These are phyloP conservation scores for Ophiocordyceps australis DNA, from an alignment of 2,329 filamentous ascomycete genomes.

Conservation along the genomic window DNA sequence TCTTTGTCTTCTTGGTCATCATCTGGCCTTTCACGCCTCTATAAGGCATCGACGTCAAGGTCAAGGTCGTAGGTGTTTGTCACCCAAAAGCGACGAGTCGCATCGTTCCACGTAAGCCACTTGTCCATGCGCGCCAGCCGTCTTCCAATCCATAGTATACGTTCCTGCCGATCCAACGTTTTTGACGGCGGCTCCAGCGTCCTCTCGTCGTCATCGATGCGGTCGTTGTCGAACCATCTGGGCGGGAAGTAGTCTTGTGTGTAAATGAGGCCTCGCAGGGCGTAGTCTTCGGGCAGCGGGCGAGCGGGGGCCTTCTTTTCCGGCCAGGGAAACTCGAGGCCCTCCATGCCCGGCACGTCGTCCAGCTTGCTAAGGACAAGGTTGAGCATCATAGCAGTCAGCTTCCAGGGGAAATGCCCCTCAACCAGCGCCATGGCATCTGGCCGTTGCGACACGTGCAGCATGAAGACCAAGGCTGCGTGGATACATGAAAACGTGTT, in stretches of 20 bases:
- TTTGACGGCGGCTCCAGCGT: conserved; percentile 44
- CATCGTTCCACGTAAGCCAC: conserved; percentile 26
- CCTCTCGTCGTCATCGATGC: conserved; percentile 50
- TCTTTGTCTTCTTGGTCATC: too few relatives aligned
- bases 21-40: too few relatives aligned
- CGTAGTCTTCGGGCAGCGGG: conserved; percentile 52
- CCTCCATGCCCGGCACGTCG: conserved; percentile 17
- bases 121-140: conserved; percentile 21
- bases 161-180: conserved; percentile 33
- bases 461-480: conserved; percentile 40
- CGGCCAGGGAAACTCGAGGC: conserved; percentile 25
- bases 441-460: conserved; percentile 20
- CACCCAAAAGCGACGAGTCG: conserved; percentile 19
- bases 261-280: conserved; percentile 45
- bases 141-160: conserved; percentile 39
- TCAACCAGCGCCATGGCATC: conserved; percentile 25
- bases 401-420: conserved; percentile 31
- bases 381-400: conserved; percentile 19
- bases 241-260: conserved; percentile 37
- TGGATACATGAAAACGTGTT: conserved; percentile 47
- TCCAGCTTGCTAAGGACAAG: conserved; percentile 9
- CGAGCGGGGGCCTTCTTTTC: conserved; percentile 20
- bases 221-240: conserved; percentile 37
- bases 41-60: too few relatives aligned
- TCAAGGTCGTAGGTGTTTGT: conserved; percentile 16